These are phyloP conservation scores for Umbelopsis vinacea DNA, from an alignment of 192 early-diverging fungal genomes.

Conservation along the genomic window DNA sequence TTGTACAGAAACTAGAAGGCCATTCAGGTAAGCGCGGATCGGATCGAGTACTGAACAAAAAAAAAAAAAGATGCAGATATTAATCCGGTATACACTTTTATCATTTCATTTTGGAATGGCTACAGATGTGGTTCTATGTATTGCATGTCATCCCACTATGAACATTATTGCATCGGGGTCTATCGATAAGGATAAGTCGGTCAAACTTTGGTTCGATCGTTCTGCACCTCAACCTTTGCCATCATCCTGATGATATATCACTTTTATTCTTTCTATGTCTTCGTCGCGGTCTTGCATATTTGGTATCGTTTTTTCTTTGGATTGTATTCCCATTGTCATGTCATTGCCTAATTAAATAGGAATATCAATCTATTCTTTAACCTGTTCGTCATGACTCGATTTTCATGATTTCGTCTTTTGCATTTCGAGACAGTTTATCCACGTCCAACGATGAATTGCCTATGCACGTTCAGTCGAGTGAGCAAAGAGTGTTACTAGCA, in stretches of 20 bases:
- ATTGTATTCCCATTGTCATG: constrained; percentile 6
- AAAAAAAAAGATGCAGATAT: too few relatives aligned
- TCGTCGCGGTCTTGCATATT: constrained; percentile 10
- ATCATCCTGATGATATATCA: constrained; percentile 13
- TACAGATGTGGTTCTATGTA: constrained; percentile 84
- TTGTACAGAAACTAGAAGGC: constrained; percentile 92
- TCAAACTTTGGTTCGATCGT: constrained; percentile 83
- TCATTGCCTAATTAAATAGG: background rate
- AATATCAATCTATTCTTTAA: background rate
- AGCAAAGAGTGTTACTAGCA: background rate
- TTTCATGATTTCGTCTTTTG: constrained; percentile 9
- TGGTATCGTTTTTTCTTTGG: constrained; percentile 17
- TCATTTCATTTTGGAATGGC: background rate
- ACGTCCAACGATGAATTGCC: background rate
- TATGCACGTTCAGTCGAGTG: background rate
- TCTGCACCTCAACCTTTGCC: constrained; percentile 29
- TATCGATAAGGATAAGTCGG: constrained; percentile 87
- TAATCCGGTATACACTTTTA: too few relatives aligned
- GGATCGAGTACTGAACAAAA: too few relatives aligned
- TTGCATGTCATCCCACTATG: constrained; percentile 91
- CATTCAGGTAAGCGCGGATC: constrained; percentile 72
- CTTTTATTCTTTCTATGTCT: constrained; percentile 3
- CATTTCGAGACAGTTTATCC: background rate
- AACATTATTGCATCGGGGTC: constrained; percentile 96
- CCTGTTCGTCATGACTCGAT: background rate